phyloP scores from a whole-genome alignment of 108 stramenopile species.

The Asterionellopsis glacialis region DNA sequence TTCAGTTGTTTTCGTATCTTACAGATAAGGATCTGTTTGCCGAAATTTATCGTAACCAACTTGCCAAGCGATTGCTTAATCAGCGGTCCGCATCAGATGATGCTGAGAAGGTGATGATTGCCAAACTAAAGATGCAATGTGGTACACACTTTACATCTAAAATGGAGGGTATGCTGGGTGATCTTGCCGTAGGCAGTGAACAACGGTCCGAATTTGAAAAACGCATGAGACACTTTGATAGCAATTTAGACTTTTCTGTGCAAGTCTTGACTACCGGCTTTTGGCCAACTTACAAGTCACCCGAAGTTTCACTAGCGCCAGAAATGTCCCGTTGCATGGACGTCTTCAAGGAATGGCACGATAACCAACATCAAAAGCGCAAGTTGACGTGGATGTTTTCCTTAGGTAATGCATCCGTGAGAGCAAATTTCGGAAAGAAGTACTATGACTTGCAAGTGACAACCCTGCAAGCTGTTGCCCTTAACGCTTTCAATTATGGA shows the following conservation, averaged over 20 bases:
- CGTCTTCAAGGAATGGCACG: conserved; percentile 92
- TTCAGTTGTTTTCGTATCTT: conserved; percentile 96
- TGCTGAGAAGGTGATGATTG: conserved; percentile 97
- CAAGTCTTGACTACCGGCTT: conserved; percentile 98
- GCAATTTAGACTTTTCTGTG: conserved; percentile 81
- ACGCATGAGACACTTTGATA: conserved; percentile 55
- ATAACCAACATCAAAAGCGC: conserved; percentile 82
- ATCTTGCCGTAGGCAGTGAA: conserved; percentile 93
- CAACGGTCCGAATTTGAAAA: conserved; percentile 89
- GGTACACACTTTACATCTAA: conserved; percentile 99
- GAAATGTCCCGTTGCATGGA: conserved; percentile 91
- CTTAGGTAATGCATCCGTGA: conserved; percentile 91
- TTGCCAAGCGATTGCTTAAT: conserved; percentile 96
- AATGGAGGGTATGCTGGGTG: conserved; percentile 99
- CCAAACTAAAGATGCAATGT: conserved; percentile 97
- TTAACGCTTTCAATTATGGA: conserved; percentile 84
- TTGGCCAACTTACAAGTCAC: conserved; percentile 95
- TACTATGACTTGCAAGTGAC: conserved; percentile 95
- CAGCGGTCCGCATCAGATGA: conserved; percentile 97
- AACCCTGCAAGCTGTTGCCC: conserved; percentile 92
- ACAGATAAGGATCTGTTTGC: conserved; percentile 99
- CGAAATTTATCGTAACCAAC: conserved; percentile 97
- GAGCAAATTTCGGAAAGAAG: conserved; percentile 90
- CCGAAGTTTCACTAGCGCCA: conserved; percentile 85
- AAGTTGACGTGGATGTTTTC: conserved; percentile 89